Percentiles rank a stretch among this genome's conserved stretches.
These are phyloP conservation scores for Leccinum longicurvipes DNA, from an alignment of 768 basidiomycete genomes.

Conservation along the genomic window DNA sequence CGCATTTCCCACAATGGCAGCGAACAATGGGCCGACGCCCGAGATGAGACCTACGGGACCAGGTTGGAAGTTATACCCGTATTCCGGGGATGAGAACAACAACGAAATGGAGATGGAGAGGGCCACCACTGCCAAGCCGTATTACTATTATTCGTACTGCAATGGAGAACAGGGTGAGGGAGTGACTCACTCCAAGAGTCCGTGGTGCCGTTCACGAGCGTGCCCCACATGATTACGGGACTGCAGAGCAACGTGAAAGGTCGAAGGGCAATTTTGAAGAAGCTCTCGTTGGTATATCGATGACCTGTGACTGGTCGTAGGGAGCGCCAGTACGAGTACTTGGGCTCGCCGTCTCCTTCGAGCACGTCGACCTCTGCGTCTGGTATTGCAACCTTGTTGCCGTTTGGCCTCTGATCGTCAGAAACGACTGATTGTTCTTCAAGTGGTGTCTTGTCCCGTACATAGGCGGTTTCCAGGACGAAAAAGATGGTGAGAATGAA, in stretches of 20 bases:
- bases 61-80: background rate
- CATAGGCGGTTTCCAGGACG: background rate
- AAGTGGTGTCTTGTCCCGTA: background rate
- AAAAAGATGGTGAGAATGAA: background rate
- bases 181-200: background rate
- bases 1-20: background rate
- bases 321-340: background rate
- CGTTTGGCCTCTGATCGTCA: background rate
- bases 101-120: background rate
- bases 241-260: background rate
- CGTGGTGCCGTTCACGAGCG: background rate
- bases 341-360: background rate
- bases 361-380: background rate
- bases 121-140: background rate
- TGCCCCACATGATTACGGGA: background rate
- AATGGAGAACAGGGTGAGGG: background rate
- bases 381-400: background rate
- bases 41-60: background rate
- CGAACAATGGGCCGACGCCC: background rate
- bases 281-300: background rate
- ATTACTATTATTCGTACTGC: no score
- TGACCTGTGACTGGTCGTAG: background rate
- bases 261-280: background rate
- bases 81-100: background rate
- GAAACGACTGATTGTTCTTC: background rate